These are phyloP conservation scores for Xylariales sp. DNA, from an alignment of 2,329 filamentous ascomycete species.

Conservation along the genomic window DNA sequence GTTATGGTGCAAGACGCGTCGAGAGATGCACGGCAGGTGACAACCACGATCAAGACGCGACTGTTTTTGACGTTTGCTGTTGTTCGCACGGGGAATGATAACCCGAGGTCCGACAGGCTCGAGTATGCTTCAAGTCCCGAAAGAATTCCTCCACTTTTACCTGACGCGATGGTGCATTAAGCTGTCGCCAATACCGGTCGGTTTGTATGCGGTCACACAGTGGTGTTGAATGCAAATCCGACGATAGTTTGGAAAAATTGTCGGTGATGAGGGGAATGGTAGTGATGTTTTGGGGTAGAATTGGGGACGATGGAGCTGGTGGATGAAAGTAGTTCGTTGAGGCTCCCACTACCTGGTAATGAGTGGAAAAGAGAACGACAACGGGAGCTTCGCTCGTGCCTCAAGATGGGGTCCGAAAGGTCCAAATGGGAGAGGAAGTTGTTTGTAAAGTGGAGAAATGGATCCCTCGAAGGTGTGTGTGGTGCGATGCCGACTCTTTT, in stretches of 20 bases:
- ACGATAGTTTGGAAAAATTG: constrained; percentile 17
- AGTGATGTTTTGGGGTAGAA: constrained; percentile 25
- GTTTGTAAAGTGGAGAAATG: constrained; percentile 32
- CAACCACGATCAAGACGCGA: constrained; percentile 6
- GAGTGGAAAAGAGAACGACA: constrained; percentile 14
- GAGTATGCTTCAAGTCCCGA: constrained; percentile 6
- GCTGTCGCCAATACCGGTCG: constrained; percentile 9
- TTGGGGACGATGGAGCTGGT: constrained; percentile 30
- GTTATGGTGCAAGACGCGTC: constrained; percentile 2
- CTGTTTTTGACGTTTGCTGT: constrained; percentile 2
- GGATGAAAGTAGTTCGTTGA: constrained; percentile 29
- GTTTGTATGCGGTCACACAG: constrained; percentile 15
- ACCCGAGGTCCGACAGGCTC: neutral
- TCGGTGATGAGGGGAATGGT: constrained; percentile 26
- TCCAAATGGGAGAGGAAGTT: constrained; percentile 10
- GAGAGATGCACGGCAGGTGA: too few relatives aligned
- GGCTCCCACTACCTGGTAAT: constrained; percentile 25
- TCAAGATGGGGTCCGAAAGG: constrained; percentile 24
- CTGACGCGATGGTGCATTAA: constrained; percentile 9
- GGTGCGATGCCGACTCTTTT: constrained; percentile 25
- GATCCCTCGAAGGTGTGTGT: constrained; percentile 25
- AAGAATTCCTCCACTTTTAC: constrained; percentile 12
- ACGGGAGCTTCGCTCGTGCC: neutral
- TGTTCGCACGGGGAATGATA: neutral
- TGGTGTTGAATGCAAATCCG: constrained; percentile 17